phyloP scores from a whole-genome alignment of 2,329 filamentous ascomycete genomes.

The Pestalotiopsis sp. region DNA sequence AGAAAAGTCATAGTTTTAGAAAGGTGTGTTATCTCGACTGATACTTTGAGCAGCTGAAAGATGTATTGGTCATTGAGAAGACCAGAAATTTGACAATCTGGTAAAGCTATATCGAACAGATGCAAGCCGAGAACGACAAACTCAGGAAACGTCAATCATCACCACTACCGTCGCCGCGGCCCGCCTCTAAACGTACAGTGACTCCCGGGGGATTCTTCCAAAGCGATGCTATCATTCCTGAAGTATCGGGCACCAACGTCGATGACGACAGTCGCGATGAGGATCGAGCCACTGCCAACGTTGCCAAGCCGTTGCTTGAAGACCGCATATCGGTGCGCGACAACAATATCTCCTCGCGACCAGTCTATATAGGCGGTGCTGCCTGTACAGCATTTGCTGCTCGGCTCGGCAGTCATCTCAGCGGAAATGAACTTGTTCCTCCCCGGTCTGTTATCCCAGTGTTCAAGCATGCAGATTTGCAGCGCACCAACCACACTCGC shows the following conservation, averaged over 20 bases:
- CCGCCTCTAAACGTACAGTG: background rate
- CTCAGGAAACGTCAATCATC: conserved; percentile 14
- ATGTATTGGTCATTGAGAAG: background rate
- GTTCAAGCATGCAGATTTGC: conserved; percentile 18
- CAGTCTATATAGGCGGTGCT: conserved; percentile 22
- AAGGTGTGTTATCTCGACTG: conserved; percentile 15
- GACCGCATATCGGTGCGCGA: conserved; percentile 19
- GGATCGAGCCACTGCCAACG: conserved; percentile 17
- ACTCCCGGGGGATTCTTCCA: background rate
- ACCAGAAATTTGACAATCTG: background rate
- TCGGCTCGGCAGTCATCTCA: conserved; percentile 16
- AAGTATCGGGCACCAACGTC: background rate
- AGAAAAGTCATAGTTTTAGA: conserved; percentile 23
- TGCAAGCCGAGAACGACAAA: conserved; percentile 20
- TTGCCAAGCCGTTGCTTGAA: conserved; percentile 21
- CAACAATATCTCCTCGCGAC: conserved; percentile 16
- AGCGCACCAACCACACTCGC: conserved; percentile 17
- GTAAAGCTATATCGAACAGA: conserved; percentile 21
- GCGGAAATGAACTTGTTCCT: conserved; percentile 5
- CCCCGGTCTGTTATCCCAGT: conserved; percentile 19
- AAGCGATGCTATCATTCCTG: background rate
- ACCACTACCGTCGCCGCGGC: background rate
- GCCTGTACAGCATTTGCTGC: conserved; percentile 22
- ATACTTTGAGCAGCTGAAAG: too few species aligned
- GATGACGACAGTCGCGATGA: conserved; percentile 12